Percentiles rank a stretch among this genome's conserved stretches.
Conservation (phyloP, 2,329 filamentous ascomycete genomes). For the Talaromyces sp. region DNA sequence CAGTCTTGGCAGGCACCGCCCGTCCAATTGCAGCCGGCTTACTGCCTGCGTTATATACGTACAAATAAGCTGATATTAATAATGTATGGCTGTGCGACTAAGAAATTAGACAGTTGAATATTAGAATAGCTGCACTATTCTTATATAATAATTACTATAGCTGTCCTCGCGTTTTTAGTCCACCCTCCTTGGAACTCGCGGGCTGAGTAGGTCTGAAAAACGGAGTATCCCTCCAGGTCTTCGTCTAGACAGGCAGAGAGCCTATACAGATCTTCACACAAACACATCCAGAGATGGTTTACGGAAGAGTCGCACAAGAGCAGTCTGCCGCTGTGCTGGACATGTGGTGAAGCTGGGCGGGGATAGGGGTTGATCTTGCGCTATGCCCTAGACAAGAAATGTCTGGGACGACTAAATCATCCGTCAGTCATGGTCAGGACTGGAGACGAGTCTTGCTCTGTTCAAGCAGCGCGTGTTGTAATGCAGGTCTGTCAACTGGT, state of each 20-base stretch:
- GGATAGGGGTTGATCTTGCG: conserved; percentile 42
- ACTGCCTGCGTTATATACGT: background rate
- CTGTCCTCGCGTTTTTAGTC: conserved; percentile 55
- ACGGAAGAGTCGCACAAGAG: background rate
- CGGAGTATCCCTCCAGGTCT: conserved; percentile 31
- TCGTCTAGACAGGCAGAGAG: background rate
- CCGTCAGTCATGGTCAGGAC: conserved; percentile 43
- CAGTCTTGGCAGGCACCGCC: background rate
- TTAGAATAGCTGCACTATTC: background rate
- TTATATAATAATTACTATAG: background rate
- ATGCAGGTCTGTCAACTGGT: background rate
- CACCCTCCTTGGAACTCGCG: conserved; percentile 44
- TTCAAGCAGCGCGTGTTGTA: conserved; percentile 44
- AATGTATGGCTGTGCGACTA: background rate
- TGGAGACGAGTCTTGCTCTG: conserved; percentile 47
- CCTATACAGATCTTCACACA: background rate
- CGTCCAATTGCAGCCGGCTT: background rate
- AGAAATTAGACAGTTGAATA: background rate
- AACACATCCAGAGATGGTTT: conserved; percentile 4
- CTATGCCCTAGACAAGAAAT: conserved; percentile 21
- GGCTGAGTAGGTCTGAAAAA: conserved; percentile 50
- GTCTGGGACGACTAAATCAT: conserved; percentile 41
- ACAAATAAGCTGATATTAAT: background rate
- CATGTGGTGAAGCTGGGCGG: background rate
- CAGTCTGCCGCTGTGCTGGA: background rate